Base-by-base conservation (phyloP, 129 eudicot species). In the Tanacetum coccineum region DNA sequence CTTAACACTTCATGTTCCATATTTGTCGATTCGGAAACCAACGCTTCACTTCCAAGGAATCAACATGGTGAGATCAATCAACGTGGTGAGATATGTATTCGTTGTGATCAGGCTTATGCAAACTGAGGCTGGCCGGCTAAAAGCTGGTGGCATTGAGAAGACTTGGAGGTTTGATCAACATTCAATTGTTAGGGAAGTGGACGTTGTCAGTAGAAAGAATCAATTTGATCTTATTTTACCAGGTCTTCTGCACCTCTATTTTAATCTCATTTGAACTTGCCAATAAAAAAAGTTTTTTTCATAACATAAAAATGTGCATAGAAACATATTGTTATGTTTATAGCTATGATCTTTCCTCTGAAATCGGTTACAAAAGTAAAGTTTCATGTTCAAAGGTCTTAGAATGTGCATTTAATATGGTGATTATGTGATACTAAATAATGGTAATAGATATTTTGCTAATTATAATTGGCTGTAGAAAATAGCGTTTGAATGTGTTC, bases 191-290 rank as follows among this genome's bases (percentile, higher is more conserved):
- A 52, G 32, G 9, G 96, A 86, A 82, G 98, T 92, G 20, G 96
- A 81, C 57, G 61, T 88, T 20, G 71, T 79, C 21, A 86, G 95
- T 74, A 59, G 67, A 64, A 88, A 78, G 76, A 92, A 88, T 48
- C 96, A 85, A 67, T 86, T 77, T 74, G 98, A 92, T 76, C 76
- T 92, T 12, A 76, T 92, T 54, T 82, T 92, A 70, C 98, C 98
- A 81, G 98, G 98, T 92, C 58, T 13, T 28, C 18, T 58, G 39
- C 21, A 70, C 21, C 44, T 53, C 1, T 49, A 47, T 52, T 32
- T 19, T 1, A 0, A 9, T 52, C 12, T 17, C 36, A 45, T 55
- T 30, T 15, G 55, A 36, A 14, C 12, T 5, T 49, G 17, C 54
- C 17, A 13, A 49, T 15, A 14, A 49, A 9, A 49, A 13, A 2